These are phyloP conservation scores for Thelephora ganbajun DNA, from an alignment of 768 basidiomycete species.

Conservation along the genomic window DNA sequence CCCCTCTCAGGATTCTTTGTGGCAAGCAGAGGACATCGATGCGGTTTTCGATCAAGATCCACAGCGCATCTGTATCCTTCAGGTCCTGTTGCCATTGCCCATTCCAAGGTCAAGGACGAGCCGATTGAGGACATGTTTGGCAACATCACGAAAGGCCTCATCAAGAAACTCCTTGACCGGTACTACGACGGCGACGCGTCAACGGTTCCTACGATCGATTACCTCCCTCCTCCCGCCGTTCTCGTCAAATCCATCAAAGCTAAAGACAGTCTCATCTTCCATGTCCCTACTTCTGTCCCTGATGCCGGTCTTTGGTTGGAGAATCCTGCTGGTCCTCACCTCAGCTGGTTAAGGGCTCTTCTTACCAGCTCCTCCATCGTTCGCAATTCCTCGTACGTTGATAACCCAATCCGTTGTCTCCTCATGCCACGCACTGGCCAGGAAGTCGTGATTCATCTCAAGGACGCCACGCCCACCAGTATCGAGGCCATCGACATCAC, in stretches of 20 bases:
- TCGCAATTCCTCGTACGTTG: conserved; percentile 73
- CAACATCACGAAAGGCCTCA: conserved; percentile 68
- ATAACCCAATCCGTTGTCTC: conserved; percentile 80
- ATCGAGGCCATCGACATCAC: conserved; percentile 57
- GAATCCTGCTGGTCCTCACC: conserved; percentile 62
- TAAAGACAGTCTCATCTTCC: conserved; percentile 19
- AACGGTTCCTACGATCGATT: conserved; percentile 72
- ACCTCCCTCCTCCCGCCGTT: conserved; percentile 44
- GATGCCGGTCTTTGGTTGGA: conserved; percentile 67
- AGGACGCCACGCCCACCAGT: conserved; percentile 34
- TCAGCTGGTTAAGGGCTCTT: conserved; percentile 81
- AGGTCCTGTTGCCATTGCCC: conserved; percentile 89
- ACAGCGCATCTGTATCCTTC: conserved; percentile 93
- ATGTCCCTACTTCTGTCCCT: conserved; percentile 41
- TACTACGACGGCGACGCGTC: conserved; percentile 66
- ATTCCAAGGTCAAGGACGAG: conserved; percentile 80
- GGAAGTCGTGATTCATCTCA: conserved; percentile 45
- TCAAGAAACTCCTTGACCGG: conserved; percentile 62
- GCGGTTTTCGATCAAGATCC: conserved; percentile 99
- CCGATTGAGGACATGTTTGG: conserved; percentile 88
- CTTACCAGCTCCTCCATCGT: conserved; percentile 72
- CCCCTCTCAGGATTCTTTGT: conserved; percentile 73
- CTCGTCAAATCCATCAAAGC: conserved; percentile 22
- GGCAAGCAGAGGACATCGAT: conserved; percentile 97
- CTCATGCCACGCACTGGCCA: conserved; percentile 75